phyloP scores from a whole-genome alignment of 2,329 filamentous ascomycete species.

The Pezicula rhizophila region DNA sequence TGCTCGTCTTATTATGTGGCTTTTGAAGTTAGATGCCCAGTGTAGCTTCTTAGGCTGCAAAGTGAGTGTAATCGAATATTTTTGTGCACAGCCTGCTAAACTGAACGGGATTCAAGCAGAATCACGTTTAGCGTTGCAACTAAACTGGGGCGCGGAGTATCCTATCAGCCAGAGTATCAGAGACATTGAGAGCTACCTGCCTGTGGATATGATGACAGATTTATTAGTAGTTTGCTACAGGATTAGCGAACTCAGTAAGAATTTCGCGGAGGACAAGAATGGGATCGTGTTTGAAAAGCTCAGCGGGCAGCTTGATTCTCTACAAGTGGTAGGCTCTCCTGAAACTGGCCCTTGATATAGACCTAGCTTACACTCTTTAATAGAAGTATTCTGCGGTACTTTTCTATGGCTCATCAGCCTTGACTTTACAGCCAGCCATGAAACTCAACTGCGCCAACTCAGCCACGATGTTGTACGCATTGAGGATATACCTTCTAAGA shows the following conservation, averaged over 20 bases:
- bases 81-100: conserved; percentile 2
- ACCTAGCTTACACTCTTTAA: not conserved
- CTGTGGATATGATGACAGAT: conserved; percentile 13
- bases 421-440: conserved; percentile 9
- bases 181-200: conserved; percentile 10
- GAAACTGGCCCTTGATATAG: not conserved
- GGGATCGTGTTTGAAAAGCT: not conserved
- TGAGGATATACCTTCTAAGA: conserved; percentile 4
- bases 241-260: not conserved
- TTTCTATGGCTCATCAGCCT: conserved; percentile 9
- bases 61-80: conserved; percentile 5
- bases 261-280: not conserved
- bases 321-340: not conserved
- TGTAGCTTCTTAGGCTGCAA: conserved; percentile 10
- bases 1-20: conserved; percentile 8
- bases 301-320: not conserved
- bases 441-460: conserved; percentile 10
- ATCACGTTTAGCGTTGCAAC: conserved; percentile 8
- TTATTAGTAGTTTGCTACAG: conserved; percentile 5
- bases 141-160: conserved; percentile 10
- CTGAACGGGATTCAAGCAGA: conserved; percentile 2
- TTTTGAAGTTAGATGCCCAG: conserved; percentile 12
- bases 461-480: conserved; percentile 6
- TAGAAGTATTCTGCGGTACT: conserved; percentile 1
- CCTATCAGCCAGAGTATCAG: conserved; percentile 11